phyloP scores from a whole-genome alignment of 2,329 filamentous ascomycete species.

The Penicillium crustosum region DNA sequence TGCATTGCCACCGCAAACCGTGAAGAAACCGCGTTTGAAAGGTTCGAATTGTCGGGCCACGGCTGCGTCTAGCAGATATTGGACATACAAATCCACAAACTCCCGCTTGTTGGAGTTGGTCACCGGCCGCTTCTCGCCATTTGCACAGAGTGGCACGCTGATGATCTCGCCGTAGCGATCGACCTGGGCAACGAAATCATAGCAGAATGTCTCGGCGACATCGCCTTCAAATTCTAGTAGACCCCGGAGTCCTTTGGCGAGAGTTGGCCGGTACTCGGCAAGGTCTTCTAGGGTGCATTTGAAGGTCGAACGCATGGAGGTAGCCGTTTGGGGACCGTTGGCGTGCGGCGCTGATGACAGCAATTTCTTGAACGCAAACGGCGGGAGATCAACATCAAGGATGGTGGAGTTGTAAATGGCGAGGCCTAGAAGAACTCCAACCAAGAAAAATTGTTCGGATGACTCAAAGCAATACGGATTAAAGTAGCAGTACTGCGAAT shows the following conservation, averaged over 20 bases:
- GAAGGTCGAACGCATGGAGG: slow-evolving; percentile 56
- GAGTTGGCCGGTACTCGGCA: slow-evolving; percentile 72
- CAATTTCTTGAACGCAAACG: slow-evolving; percentile 86
- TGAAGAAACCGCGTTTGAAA: slow-evolving; percentile 92
- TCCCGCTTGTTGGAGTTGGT: slow-evolving; percentile 82
- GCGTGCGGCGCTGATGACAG: slow-evolving; percentile 71
- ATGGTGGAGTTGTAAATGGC: slow-evolving; percentile 96
- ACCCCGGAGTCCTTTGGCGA: slow-evolving; percentile 73
- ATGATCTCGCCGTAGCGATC: slow-evolving; percentile 72
- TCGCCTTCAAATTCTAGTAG: slow-evolving; percentile 82
- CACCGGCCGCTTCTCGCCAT: slow-evolving; percentile 71
- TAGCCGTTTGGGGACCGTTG: slow-evolving; percentile 56
- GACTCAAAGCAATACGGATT: slow-evolving; percentile 88
- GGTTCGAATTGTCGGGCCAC: slow-evolving; percentile 84
- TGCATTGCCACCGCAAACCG: slow-evolving; percentile 84
- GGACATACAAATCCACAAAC: slow-evolving; percentile 82
- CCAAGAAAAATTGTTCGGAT: slow-evolving; percentile 86
- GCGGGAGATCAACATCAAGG: slow-evolving; percentile 80
- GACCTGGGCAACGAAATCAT: slow-evolving; percentile 75
- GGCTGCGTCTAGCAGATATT: slow-evolving; percentile 73
- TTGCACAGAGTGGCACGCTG: slow-evolving; percentile 68
- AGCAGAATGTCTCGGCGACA: slow-evolving; percentile 74
- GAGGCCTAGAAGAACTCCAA: slow-evolving; percentile 81
- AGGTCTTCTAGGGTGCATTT: slow-evolving; percentile 78
- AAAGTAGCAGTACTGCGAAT: slow-evolving; percentile 89